Evolutionary conservation across 768 basidiomycete genomes (phyloP), one percentile per base, ranked within the genome.

Genomic region (Cubamyces lactineus): DNA sequence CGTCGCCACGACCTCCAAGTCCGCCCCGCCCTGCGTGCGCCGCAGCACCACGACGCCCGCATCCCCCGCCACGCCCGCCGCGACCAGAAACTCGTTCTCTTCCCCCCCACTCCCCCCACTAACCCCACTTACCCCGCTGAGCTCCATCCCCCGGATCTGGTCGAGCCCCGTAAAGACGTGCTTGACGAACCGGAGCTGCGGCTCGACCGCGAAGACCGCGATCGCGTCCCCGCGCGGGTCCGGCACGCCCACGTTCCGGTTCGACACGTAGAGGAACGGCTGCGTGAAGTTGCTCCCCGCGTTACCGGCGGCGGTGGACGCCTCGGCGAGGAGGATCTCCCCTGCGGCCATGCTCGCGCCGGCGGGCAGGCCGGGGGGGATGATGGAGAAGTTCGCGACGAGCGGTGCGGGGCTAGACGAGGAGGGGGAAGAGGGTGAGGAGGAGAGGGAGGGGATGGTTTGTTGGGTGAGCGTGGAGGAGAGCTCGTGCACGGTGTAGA

Each of bases 241-340:
- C 56, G 72, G 72, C 54, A 69, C 67, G 59, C 80, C 83, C 0
- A 75, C 75, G 72, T 89, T 88, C 43, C 88, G 80, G 75, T 90
- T 90, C 8, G 88, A 88, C n/a, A 78, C 80, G 73, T 89, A 91
- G 63, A 89, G 81, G 66, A 82, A 86, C 0, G 82, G 77, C 2
- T 66, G 75, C 0, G 79, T 79, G 76, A 84, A 89, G 26, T 70
- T 67, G 2, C 59, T 23, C 0, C 78, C 78, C 1, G 79, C 75
- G 30, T 15, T 12, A 1, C 58, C 17, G 1, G 15, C 13, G 41
- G n/a, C 3, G 28, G 28, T 30, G 34, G 79, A 79, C 2, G 79
- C 77, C 11, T 77, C 62, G 0, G 86, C 84, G 61, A 89, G 83
- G 43, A 89, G 79, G 66, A 90, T 81, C 67, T 89, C 88, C 17